Conservation (phyloP, 176 grass and related monocot species). For the Lolium multiflorum region DNA sequence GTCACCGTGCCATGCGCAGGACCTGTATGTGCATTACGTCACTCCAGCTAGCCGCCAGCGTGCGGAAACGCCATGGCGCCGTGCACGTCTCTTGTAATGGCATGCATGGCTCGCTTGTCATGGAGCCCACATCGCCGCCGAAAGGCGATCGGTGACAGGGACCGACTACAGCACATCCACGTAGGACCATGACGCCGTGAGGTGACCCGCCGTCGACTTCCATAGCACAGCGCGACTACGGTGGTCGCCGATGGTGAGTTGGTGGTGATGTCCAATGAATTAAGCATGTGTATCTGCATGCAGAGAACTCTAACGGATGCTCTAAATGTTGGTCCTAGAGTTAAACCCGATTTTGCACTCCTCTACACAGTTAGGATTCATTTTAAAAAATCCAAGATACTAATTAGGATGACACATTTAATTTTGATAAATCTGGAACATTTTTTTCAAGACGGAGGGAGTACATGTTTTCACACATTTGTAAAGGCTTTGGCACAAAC, state of each 20-base stretch:
- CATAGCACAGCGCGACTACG: background rate
- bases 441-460: no score
- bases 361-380: no score
- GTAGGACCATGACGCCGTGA: constrained; percentile 8
- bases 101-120: background rate
- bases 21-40: background rate
- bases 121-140: constrained; percentile 21
- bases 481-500: no score
- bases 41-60: background rate
- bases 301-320: no score
- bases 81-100: constrained; percentile 33
- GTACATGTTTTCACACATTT: no score
- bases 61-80: background rate
- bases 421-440: no score
- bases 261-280: background rate
- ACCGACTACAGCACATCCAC: constrained; percentile 8
- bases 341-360: no score
- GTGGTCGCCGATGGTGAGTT: background rate
- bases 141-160: constrained; percentile 30
- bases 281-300: background rate
- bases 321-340: no score
- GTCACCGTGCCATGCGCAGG: background rate
- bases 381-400: no score
- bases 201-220: background rate
- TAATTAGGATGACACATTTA: no score